These are phyloP conservation scores for Penicillium fuscoglaucum DNA, from an alignment of 2,329 filamentous ascomycete species.

Conservation along the genomic window DNA sequence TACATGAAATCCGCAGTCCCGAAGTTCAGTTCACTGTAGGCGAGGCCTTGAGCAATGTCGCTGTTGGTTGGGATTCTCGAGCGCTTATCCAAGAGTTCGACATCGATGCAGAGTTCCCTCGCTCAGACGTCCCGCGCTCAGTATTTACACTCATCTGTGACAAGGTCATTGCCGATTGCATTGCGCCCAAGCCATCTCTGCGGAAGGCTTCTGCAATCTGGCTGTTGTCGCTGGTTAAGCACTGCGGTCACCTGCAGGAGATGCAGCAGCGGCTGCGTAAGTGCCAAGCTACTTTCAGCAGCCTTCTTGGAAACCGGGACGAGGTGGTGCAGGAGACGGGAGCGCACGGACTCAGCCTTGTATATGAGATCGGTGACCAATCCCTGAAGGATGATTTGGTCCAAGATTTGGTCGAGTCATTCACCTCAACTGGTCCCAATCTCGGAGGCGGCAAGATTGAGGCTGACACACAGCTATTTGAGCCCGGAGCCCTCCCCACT, in stretches of 20 bases:
- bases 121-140: constrained; percentile 37
- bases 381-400: constrained; percentile 79
- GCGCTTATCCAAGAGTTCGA: constrained; percentile 74
- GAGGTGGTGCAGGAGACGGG: constrained; percentile 95
- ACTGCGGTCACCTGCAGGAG: constrained; percentile 75
- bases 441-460: constrained; percentile 75
- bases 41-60: constrained; percentile 77
- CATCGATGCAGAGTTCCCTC: constrained; percentile 59
- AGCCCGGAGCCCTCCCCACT: constrained; percentile 84
- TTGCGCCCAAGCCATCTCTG: constrained; percentile 81
- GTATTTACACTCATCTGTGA: constrained; percentile 62
- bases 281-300: constrained; percentile 84
- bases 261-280: constrained; percentile 73
- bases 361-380: constrained; percentile 88
- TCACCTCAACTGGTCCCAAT: constrained; percentile 66
- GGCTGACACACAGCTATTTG: constrained; percentile 88
- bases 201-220: constrained; percentile 93
- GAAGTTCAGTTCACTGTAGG: constrained; percentile 91
- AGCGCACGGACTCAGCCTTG: constrained; percentile 82
- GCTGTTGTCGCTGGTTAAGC: constrained; percentile 88
- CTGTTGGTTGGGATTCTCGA: constrained; percentile 80
- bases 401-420: constrained; percentile 82
- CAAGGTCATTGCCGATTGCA: constrained; percentile 74
- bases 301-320: constrained; percentile 81
- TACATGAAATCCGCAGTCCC: constrained; percentile 81